Conservation (phyloP, 75 land plant genomes). For the Isoetes taiwanensis region DNA sequence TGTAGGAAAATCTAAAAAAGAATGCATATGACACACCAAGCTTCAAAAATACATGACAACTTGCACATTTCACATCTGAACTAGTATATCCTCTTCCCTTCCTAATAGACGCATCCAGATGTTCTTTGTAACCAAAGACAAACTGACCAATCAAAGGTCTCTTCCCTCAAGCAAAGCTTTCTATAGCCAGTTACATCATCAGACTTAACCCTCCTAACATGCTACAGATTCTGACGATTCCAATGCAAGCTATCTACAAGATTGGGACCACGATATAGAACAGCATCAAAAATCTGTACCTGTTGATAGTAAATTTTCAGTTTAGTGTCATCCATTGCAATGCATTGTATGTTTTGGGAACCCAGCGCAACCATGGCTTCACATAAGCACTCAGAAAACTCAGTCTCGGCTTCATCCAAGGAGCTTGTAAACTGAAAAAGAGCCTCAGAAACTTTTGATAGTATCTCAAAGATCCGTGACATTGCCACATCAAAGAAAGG, state of each 20-base stretch:
- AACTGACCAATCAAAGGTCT: neutral
- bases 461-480: constrained; percentile 43
- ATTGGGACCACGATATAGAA: neutral
- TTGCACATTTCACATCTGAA: neutral
- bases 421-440: constrained; percentile 6
- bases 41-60: neutral
- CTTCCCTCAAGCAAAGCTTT: too few species aligned
- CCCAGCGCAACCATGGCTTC: constrained; percentile 81
- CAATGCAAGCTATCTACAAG: neutral
- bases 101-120: neutral
- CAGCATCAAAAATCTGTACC: constrained; percentile 22
- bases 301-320: constrained; percentile 47
- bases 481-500: constrained; percentile 54
- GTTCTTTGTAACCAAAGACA: neutral
- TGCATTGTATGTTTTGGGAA: constrained; percentile 54
- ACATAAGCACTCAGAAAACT: constrained; percentile 72
- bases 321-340: constrained; percentile 27
- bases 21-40: too few species aligned
- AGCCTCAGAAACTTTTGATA: constrained; percentile 40
- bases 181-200: neutral
- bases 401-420: constrained; percentile 43
- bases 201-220: neutral
- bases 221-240: neutral
- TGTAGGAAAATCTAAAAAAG: neutral
- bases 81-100: neutral